Evolutionary conservation across 208 protist genomes (phyloP).

Genomic region (Acanthamoeba healyi): DNA sequence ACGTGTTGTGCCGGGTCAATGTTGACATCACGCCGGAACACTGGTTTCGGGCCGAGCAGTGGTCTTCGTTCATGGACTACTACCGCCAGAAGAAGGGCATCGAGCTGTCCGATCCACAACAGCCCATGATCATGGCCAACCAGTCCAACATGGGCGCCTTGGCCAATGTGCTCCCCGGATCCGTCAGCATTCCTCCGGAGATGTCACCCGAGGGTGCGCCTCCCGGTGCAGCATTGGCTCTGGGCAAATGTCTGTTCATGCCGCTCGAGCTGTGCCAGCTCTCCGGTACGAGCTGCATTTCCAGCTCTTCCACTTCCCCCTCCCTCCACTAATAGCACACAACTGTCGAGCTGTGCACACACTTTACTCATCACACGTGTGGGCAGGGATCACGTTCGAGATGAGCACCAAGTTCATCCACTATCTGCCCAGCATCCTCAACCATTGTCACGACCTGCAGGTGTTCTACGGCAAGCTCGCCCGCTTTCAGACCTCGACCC

Average conservation of each 20-base stretch:
- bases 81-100: conserved; percentile 48
- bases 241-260: conserved; percentile 2
- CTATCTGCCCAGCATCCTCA: conserved; percentile 49
- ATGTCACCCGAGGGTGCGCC: neutral
- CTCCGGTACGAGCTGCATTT: neutral
- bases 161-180: neutral
- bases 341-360: too few relatives aligned
- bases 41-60: neutral
- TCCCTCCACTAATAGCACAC: neutral
- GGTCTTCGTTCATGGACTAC: conserved; percentile 14
- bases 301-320: too few relatives aligned
- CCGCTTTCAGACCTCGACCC: neutral
- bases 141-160: conserved; percentile 33
- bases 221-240: neutral
- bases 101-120: neutral
- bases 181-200: neutral
- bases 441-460: conserved; percentile 44
- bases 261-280: conserved; percentile 20
- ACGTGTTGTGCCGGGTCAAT: conserved; percentile 24
- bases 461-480: neutral
- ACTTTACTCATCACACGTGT: too few relatives aligned
- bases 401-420: conserved; percentile 31
- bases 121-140: conserved; percentile 66
- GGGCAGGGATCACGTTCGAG: conserved; percentile 67
- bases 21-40: neutral